phyloP scores from a whole-genome alignment of 2,329 filamentous ascomycete genomes.

The Microdochium nivale region DNA sequence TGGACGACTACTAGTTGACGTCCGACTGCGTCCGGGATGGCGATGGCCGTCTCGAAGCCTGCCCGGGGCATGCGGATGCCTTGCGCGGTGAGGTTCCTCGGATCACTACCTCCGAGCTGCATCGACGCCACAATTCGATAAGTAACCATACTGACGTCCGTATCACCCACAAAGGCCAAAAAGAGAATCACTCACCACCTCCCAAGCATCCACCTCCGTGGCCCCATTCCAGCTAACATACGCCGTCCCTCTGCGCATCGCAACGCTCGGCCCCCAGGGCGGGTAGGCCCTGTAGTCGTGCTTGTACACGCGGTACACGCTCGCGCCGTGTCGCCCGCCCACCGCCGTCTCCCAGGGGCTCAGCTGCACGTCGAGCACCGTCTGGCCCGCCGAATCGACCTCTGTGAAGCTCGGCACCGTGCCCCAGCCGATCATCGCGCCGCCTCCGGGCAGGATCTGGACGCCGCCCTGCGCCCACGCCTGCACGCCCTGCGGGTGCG shows the following conservation, averaged over 20 bases:
- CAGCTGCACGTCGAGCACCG: slow-evolving; percentile 37
- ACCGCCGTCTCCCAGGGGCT: slow-evolving; percentile 31
- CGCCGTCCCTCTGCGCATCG: slow-evolving; percentile 11
- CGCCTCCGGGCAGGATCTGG: slow-evolving; percentile 43
- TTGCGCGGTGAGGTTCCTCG: neutral
- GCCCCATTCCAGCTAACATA: slow-evolving; percentile 37
- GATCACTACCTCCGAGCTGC: neutral
- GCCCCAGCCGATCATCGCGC: slow-evolving; percentile 50
- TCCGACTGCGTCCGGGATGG: neutral
- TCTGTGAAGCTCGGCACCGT: slow-evolving; percentile 37
- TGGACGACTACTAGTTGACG: neutral
- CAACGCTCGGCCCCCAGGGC: slow-evolving; percentile 12
- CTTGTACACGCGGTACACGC: slow-evolving; percentile 45
- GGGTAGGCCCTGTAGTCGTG: slow-evolving; percentile 36
- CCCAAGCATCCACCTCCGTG: slow-evolving; percentile 22
- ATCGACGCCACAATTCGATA: neutral
- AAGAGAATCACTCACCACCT: neutral
- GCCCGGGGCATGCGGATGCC: neutral
- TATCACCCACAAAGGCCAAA: neutral
- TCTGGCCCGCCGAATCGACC: slow-evolving; percentile 33
- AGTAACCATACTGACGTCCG: too few relatives aligned
- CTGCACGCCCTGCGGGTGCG: slow-evolving; percentile 18
- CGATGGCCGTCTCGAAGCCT: neutral
- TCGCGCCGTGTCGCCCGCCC: slow-evolving; percentile 18
- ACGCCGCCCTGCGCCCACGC: slow-evolving; percentile 36